Evolutionary conservation across 345 rosid genomes (phyloP), one percentile per base, ranked within the genome.

Genomic region (Orychophragmus violaceus): DNA sequence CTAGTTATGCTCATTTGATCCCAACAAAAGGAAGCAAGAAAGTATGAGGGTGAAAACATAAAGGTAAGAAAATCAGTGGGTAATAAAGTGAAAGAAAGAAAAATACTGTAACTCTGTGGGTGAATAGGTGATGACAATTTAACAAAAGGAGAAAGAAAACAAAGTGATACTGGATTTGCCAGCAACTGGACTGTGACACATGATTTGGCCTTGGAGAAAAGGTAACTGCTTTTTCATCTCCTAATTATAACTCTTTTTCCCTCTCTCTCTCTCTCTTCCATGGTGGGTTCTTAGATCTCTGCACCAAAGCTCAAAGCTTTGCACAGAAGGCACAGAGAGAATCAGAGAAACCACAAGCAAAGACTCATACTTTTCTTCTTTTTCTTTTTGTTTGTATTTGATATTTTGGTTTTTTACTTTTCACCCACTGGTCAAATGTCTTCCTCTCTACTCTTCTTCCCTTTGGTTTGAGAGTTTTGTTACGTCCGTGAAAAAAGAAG

Each of bases 121-220:
- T 35, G 7, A 1, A 10, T 8, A n/a, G n/a, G n/a, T 33, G 64
- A 70, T 33, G 2, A 39, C 17, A 49, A 70, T 52, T 28, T 27
- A 51, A 62, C 48, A 54, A 63, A 45, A 63, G 65, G 59, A 72
- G 59, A 49, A 50, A 72, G 51, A 74, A 74, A 74, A 67, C 72
- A 74, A n/a, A 74, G 64, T 55, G 69, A 62, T 68, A 74, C 74
- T 74, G 74, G 74, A 62, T 27, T 46, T 74, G 78, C 78, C 78
- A 74, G 78, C 69, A 74, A 74, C 69, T 11, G 39, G 78, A 74
- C 77, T 65, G 79, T 79, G 81, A 81, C 90, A 80, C 82, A 79
- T 84, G 83, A 80, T 80, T 81, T 80, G 80, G 71, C 75, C 68
- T 72, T 71, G 46, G 77, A 46, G 80, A 46, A 81, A 77, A 74